A percentile compares a stretch with the other conserved stretches of the same genome.
Conservation (phyloP, 306 rosid species). For the Vachellia collinsii region DNA sequence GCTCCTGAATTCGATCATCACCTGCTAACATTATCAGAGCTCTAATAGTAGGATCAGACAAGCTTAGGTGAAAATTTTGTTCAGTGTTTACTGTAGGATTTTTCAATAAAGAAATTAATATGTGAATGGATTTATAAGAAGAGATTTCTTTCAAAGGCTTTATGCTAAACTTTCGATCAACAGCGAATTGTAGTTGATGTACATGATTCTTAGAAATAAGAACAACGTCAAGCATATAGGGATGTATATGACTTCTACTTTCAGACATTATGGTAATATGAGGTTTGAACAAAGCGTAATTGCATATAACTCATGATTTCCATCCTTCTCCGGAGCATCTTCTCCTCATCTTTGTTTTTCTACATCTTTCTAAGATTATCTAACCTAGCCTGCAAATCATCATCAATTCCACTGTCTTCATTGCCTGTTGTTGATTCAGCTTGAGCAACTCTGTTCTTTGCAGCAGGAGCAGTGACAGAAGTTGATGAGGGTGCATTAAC, state of each 20-base stretch:
- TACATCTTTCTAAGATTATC: conserved; percentile 50
- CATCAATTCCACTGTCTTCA: conserved; percentile 78
- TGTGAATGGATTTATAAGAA: not conserved
- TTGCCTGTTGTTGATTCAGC: conserved; percentile 62
- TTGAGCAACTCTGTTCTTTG: conserved; percentile 67
- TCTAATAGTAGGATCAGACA: not conserved
- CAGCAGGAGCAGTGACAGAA: conserved; percentile 65
- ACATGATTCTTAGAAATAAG: not conserved
- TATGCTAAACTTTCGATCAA: not conserved
- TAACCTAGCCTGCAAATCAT: conserved; percentile 65
- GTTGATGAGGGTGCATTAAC: conserved; percentile 72
- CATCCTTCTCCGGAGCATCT: conserved; percentile 18
- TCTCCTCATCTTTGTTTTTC: not conserved
- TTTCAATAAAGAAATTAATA: not conserved
- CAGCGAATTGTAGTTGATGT: not conserved
- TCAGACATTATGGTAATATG: conserved; percentile 15
- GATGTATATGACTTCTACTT: conserved; percentile 20
- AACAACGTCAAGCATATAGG: not conserved
- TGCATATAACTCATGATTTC: conserved; percentile 24
- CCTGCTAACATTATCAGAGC: not conserved
- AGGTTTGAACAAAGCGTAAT: conserved; percentile 15
- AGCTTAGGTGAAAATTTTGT: not conserved
- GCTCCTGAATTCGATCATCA: conserved; percentile 15
- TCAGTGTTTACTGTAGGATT: not conserved
- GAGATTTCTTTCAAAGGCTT: conserved; percentile 15